Conservation (phyloP, 2,329 filamentous ascomycete genomes). For the Colletotrichum sansevieriae region DNA sequence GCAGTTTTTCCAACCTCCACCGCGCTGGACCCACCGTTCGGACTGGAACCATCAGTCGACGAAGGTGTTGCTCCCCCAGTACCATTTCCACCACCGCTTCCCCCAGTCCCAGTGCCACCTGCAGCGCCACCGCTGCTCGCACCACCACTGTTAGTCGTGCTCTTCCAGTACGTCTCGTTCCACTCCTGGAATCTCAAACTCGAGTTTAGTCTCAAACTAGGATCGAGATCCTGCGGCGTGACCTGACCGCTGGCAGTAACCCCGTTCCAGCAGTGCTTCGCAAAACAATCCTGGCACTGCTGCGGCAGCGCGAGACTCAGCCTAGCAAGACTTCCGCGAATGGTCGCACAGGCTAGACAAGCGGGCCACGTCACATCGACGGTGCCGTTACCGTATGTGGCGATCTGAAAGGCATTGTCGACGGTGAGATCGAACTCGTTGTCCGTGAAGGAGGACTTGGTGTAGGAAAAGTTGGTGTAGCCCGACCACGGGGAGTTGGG, state of each 20-base stretch:
- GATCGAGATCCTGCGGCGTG: constrained; percentile 41
- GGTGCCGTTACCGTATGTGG: constrained; percentile 82
- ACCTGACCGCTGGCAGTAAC: constrained; percentile 31
- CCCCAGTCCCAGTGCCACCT: not conserved
- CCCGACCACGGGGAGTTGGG: constrained; percentile 49
- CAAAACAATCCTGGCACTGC: constrained; percentile 46
- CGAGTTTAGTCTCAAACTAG: constrained; percentile 43
- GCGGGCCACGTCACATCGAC: constrained; percentile 77
- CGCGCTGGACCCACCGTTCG: constrained; percentile 3
- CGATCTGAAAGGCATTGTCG: constrained; percentile 82
- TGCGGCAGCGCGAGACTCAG: constrained; percentile 40
- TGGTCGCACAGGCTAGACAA: constrained; percentile 85
- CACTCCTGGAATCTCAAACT: constrained; percentile 44
- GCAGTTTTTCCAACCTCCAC: constrained; percentile 5
- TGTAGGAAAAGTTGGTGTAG: constrained; percentile 47
- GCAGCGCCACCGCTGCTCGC: not conserved
- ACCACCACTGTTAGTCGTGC: constrained; percentile 8
- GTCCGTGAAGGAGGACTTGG: constrained; percentile 44
- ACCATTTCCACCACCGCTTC: not conserved
- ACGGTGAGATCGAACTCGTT: constrained; percentile 45
- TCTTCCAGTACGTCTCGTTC: constrained; percentile 42
- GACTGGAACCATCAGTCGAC: not conserved
- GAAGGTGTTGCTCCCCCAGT: constrained; percentile 10
- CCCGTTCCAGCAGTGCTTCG: constrained; percentile 47
- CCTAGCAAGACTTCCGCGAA: constrained; percentile 74